Evolutionary conservation across 305 asterid species (phyloP), one percentile per base, ranked within the genome.

Genomic region (Plantago coronopus): DNA sequence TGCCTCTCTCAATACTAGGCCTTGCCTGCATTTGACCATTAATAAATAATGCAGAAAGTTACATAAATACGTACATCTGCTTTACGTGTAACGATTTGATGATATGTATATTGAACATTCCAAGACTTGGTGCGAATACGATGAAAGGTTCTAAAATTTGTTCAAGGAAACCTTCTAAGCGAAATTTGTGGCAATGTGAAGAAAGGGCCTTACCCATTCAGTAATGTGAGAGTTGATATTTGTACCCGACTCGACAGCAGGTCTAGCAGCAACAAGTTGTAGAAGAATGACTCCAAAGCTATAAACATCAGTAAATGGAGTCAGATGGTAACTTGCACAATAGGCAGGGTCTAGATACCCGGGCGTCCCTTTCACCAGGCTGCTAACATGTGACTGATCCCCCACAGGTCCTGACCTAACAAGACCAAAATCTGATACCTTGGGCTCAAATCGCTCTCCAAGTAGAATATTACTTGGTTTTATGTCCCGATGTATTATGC

Each of bases 291-390:
- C 88, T 7, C 96, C 95, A 40, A 83, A 85, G 85, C 93, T 85
- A 67, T 79, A 88, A n/a, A 85, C 88, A 67, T 88, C 93, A 11
- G 86, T 79, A 16, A 81, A 81, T 0, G 86, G 86, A 44, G 85
- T 78, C 76, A 85, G 72, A 66, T 82, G 89, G 57, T 67, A 71
- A 69, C 79, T 85, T 3, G 85, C 63, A 57, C 89, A 83, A 62
- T 88, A 88, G 27, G 95, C 96, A 3, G 95, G 96, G 57, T 83
- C 93, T 42, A 85, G 89, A 65, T 83, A 88, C 12, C 95, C 95
- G 0, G 84, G 85, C 46, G 95, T 88, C 58, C 95, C 95, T 75
- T 85, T 85, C 21, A 88, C 71, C 48, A 73, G 76, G 50, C 89
- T 85, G 71, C 84, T 85, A 16, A 85, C 93, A 60, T 85, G 86